Evolutionary conservation across 768 basidiomycete genomes (phyloP).

Genomic region (Boletus rufocinnamomeus): DNA sequence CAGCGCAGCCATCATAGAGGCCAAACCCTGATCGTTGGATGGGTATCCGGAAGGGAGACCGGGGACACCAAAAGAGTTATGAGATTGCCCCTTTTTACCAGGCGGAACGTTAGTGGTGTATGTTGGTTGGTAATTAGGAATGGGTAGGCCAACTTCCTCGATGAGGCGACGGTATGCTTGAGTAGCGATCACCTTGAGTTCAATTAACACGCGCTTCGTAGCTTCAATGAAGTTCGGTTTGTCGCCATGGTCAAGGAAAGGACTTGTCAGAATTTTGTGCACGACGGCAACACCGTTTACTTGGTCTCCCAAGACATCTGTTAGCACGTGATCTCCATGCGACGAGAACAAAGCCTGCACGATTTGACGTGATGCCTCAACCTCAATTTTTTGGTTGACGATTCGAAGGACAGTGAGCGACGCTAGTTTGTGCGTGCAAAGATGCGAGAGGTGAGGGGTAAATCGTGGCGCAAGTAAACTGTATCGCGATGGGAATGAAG

Average conservation of each 20-base stretch:
- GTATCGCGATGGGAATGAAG: slow-evolving; percentile 94
- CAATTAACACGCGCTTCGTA: slow-evolving; percentile 86
- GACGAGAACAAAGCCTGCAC: slow-evolving; percentile 92
- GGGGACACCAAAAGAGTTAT: slow-evolving; percentile 64
- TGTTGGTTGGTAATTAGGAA: slow-evolving; percentile 83
- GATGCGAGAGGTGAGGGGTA: slow-evolving; percentile 92
- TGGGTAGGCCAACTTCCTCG: slow-evolving; percentile 91
- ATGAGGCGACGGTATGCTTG: slow-evolving; percentile 93
- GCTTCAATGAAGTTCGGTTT: slow-evolving; percentile 77
- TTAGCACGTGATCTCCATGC: slow-evolving; percentile 84
- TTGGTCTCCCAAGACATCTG: slow-evolving; percentile 93
- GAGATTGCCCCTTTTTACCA: slow-evolving; percentile 56
- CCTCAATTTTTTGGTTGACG: slow-evolving; percentile 95
- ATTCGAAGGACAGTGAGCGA: slow-evolving; percentile 93
- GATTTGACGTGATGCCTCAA: slow-evolving; percentile 82
- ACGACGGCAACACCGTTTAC: slow-evolving; percentile 94
- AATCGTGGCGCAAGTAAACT: slow-evolving; percentile 93
- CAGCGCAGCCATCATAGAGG: slow-evolving; percentile 90
- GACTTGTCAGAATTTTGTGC: slow-evolving; percentile 88
- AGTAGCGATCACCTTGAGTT: slow-evolving; percentile 90
- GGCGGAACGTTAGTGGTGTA: slow-evolving; percentile 64
- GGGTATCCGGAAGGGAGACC: slow-evolving; percentile 80
- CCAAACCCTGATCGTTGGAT: slow-evolving; percentile 79
- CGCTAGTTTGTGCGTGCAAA: slow-evolving; percentile 97
- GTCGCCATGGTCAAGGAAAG: slow-evolving; percentile 73